Evolutionary conservation across 2,329 filamentous ascomycete species (phyloP), one percentile per base, ranked within the genome.

Genomic region (Sporothrix brasiliensis): DNA sequence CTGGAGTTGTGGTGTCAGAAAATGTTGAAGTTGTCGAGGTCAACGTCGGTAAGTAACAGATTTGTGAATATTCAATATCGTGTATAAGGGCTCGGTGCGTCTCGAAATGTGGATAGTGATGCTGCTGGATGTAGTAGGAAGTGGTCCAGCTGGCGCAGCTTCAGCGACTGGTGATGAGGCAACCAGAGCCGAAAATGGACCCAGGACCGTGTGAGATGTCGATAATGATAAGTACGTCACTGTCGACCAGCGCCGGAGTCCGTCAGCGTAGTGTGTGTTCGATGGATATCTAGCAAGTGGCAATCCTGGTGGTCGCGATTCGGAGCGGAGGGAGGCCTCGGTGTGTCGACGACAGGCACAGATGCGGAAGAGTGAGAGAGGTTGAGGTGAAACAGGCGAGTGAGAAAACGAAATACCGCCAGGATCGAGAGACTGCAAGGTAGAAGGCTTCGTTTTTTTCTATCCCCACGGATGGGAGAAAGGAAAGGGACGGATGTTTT

Each of bases 151-250:
- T 27, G 58, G 47, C 19, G 44, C 39, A 53, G 47, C 30, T 39
- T 27, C 30, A 34, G 10, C 27, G 27, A 9, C 19, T 21, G 61
- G 41, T 66, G 61, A 47, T 14, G 49, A 53, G 61, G 27, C 61
- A 34, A 66, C 13, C n/a, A 9, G 27, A 66, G 61, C 24, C 50
- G 63, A 39, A 53, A 53, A 34, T 34, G 30, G 30, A 39, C 7
- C 47, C 27, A 52, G 30, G 47, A 67, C 39, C n/a, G 63, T 52
- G 47, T 30, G 44, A 39, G 61, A 66, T 66, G 61, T 44, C 27
- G 63, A 24, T 5, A 41, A 16, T 53, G 53, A 68, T 49, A 68
- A 56, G 66, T 52, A 30, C n/a, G 63, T 39, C 63, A 67, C 63
- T 27, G 49, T 53, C 49, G 49, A 52, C 44, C 61, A 52, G 24